Evolutionary conservation across 2,329 filamentous ascomycete species (phyloP), one percentile per base, ranked within the genome.

Genomic region (Colletotrichum acutatum): DNA sequence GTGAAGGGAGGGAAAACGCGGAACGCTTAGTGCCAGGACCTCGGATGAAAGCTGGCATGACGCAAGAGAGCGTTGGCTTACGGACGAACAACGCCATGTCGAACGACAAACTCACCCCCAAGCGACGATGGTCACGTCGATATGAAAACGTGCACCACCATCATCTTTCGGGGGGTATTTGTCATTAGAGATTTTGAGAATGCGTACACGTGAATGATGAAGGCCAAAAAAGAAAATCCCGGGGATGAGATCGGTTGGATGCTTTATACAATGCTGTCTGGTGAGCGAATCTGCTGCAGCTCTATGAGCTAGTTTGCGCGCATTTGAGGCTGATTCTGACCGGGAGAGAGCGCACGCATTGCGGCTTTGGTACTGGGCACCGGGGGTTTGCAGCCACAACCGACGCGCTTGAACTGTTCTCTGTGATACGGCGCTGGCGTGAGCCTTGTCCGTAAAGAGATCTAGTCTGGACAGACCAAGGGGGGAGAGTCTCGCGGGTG

Each of bases 131-230:
- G 42, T 9, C 16, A n/a, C 9, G 42, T 19, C 16, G 2, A 5
- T 46, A 5, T 46, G 42, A 46, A 8, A 5, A 9, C 1, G 42
- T 8, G 19, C 2, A 1, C 19, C 19, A 22, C 1, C 42, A 0
- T 11, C 7, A 22, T 11, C 19, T 49, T 22, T 49, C 19, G 19
- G 3, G 19, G 42, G 7, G 5, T 11, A 22, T 49, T 22, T 22
- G 42, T 49, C 42, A 2, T 9, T 3, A 7, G 7, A 0, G 19
- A 1, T 22, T 4, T 49, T 2, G 3, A 4, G 42, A 46, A 9
- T n/a, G 42, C 1, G 7, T 16, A 0, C 34, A 9, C 8, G 5
- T 4, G 6, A 3, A n/a, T 8, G 0, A 3, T 2, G 0, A 4
- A n/a, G 19, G 5, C 6, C n/a, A 4, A 7, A 16, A 46, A 16